These are phyloP conservation scores for Pyrus pyrifolia DNA, from an alignment of 306 rosid genomes.

Conservation along the genomic window DNA sequence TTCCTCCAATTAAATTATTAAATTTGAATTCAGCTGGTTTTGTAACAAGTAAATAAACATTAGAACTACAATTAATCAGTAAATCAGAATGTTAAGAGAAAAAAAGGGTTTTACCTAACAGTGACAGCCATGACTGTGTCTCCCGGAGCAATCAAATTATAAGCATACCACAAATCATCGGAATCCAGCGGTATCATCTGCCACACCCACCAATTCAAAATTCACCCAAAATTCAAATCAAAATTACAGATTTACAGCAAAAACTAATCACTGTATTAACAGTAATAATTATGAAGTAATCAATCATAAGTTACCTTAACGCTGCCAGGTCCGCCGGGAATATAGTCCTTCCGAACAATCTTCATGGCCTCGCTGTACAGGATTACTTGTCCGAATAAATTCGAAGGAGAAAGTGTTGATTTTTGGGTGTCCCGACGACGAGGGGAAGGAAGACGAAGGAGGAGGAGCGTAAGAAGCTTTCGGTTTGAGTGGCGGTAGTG, in stretches of 20 bases:
- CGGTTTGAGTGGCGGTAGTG: neutral
- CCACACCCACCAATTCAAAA: neutral
- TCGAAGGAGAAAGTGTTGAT: neutral
- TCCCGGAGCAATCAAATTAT: constrained; percentile 81
- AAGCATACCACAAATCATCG: constrained; percentile 88
- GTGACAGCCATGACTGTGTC: constrained; percentile 82
- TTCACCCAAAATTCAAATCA: constrained; percentile 12
- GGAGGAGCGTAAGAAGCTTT: neutral
- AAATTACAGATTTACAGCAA: neutral
- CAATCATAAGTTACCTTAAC: constrained; percentile 53
- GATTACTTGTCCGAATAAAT: neutral
- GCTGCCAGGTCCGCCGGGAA: constrained; percentile 76
- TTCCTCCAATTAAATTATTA: neutral
- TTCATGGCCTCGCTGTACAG: constrained; percentile 31
- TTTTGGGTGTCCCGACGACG: neutral
- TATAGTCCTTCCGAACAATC: constrained; percentile 69
- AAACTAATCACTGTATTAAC: neutral
- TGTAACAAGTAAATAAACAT: neutral
- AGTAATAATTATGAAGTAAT: neutral
- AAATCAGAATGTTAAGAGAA: neutral
- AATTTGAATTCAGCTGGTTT: neutral
- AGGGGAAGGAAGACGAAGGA: neutral
- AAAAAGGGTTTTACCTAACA: constrained; percentile 46
- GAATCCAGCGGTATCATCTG: constrained; percentile 92
- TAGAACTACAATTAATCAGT: neutral